Evolutionary conservation across 2,329 filamentous ascomycete species (phyloP).

Genomic region (Pseudogymnoascus sp.): DNA sequence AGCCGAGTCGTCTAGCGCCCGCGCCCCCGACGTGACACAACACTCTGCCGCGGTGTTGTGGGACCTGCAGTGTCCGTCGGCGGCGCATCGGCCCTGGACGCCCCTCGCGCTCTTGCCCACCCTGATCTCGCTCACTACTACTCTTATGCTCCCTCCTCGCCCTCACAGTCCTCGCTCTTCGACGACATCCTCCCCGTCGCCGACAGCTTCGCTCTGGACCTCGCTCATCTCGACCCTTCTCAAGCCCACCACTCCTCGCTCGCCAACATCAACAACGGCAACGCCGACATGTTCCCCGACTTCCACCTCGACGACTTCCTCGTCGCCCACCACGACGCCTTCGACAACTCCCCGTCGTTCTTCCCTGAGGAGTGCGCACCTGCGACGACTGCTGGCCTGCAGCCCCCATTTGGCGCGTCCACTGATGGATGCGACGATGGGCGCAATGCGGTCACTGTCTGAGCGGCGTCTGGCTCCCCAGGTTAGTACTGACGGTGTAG

Average conservation of each 20-base stretch:
- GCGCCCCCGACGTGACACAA: constrained; percentile 86
- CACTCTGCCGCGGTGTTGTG: constrained; percentile 99
- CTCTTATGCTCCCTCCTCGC: constrained; percentile 60
- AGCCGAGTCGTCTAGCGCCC: constrained; percentile 34
- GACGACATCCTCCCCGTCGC: constrained; percentile 68
- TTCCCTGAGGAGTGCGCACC: constrained; percentile 20
- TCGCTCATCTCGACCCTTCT: constrained; percentile 54
- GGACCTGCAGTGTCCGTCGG: constrained; percentile 99
- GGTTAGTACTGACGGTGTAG: constrained; percentile 18
- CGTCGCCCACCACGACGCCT: constrained; percentile 9
- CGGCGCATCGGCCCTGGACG: constrained; percentile 27
- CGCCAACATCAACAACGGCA: constrained; percentile 43
- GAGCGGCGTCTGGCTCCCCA: constrained; percentile 20
- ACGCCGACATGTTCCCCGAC: constrained; percentile 23
- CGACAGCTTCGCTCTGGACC: constrained; percentile 58
- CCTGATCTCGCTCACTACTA: constrained; percentile 64
- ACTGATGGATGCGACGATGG: constrained; percentile 66
- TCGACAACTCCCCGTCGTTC: constrained; percentile 8
- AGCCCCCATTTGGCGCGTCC: constrained; percentile 69
- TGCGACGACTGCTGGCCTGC: constrained; percentile 56
- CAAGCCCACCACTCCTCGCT: constrained; percentile 18
- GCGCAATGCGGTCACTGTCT: constrained; percentile 58
- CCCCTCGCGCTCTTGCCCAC: constrained; percentile 51
- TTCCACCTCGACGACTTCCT: constrained; percentile 44
- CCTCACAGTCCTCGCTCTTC: constrained; percentile 69